Conservation (phyloP, 345 rosid genomes). For the Bruguiera sexangula region DNA sequence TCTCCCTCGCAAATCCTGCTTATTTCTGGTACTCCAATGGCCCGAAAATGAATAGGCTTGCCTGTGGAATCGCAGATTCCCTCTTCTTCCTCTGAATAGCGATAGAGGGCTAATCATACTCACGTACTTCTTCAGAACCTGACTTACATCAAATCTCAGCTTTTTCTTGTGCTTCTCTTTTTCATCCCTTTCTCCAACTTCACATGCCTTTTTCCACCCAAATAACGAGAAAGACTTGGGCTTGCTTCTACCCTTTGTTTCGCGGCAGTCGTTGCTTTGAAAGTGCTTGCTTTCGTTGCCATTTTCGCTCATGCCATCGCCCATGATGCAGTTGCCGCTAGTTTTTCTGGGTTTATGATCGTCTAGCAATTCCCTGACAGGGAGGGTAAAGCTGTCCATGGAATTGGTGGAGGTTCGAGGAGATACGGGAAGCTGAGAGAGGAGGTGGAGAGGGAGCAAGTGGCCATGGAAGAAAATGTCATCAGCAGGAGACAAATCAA, state of each 20-base stretch:
- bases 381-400: slow-evolving; percentile 58
- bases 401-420: slow-evolving; percentile 76
- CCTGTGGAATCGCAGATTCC: slow-evolving; percentile 32
- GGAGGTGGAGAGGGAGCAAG: slow-evolving; percentile 86
- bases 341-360: slow-evolving; percentile 19
- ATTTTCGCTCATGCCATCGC: slow-evolving; percentile 3
- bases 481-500: slow-evolving; percentile 92
- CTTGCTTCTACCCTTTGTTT: slow-evolving; percentile 36
- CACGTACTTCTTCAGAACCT: slow-evolving; percentile 51
- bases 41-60: slow-evolving; percentile 56
- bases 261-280: slow-evolving; percentile 10
- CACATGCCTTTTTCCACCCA: slow-evolving; percentile 55
- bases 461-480: slow-evolving; percentile 99
- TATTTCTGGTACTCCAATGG: slow-evolving; percentile 32
- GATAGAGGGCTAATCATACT: slow-evolving; percentile 49
- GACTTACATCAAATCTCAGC: slow-evolving; percentile 56
- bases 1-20: slow-evolving; percentile 44
- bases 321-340: slow-evolving; percentile 9
- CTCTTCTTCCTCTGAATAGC: slow-evolving; percentile 54
- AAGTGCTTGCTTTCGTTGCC: neutral
- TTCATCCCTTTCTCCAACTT: slow-evolving; percentile 38
- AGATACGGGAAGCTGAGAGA: slow-evolving; percentile 76
- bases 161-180: slow-evolving; percentile 47
- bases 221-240: slow-evolving; percentile 74
- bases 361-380: slow-evolving; percentile 40